Base-by-base conservation (phyloP, 129 eudicot species). In the Cynara cardunculus region DNA sequence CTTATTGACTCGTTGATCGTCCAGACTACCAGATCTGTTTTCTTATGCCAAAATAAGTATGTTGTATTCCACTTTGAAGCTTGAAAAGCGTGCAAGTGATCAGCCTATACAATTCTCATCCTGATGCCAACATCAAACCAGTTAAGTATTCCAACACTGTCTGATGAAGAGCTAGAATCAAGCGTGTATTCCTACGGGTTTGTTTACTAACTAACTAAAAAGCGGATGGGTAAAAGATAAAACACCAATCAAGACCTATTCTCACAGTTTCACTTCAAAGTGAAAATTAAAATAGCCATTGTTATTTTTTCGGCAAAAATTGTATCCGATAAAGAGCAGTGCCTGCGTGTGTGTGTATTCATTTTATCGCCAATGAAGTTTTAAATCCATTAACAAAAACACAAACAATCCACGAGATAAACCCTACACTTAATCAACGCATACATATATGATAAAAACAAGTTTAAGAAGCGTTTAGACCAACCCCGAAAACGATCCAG, bases 401-500 rank as follows among this genome's bases (percentile, higher is more conserved):
- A 79, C 35, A 79, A 71, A 25, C 25, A 12, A 26, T 37, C 32
- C 7, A 44, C 22, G 41, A 53, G 1, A 75, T 46, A 30, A 67
- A 26, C n/a, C 30, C 5, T 61, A 70, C 14, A 75, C 27, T 22
- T 25, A 71, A 9, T 32, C 65, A 78, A 32, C 22, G 18, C 39
- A 62, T 19, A 61, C 73, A 62, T 75, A 73, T 25, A 83, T 25
- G 18, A 69, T 59, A 65, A 67, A 75, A 81, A 4, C 44, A 81
- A 86, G 76, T 82, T 84, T 72, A 81, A 69, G 18, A 32, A 78
- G 76, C 80, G 85, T 65, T 86, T 79, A 46, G 46, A 34, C 21
- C 25, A 70, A 90, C 89, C 95, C 90, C 76, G 86, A 82, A 76
- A 83, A 84, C 65, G 96, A 93, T 84, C 97, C 96, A 81, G 64